Percentiles rank a stretch among this genome's conserved stretches.
These are phyloP conservation scores for Fraxinus velutina DNA, from an alignment of 305 asterid genomes.

Conservation along the genomic window DNA sequence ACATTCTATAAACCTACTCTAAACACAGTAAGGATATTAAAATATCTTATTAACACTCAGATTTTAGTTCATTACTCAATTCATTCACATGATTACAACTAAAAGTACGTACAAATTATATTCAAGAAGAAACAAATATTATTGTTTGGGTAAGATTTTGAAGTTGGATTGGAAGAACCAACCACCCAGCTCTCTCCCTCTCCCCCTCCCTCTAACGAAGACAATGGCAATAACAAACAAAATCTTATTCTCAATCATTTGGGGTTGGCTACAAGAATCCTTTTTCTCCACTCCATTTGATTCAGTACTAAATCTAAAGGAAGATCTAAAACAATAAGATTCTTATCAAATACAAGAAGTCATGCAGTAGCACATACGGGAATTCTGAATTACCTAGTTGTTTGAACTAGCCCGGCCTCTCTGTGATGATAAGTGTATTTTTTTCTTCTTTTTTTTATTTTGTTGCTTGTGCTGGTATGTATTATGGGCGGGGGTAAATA, in stretches of 20 bases:
- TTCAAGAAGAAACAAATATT: neutral
- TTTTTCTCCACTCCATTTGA: neutral
- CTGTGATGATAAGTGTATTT: neutral
- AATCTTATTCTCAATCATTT: neutral
- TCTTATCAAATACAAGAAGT: neutral
- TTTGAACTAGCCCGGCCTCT: neutral
- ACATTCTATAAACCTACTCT: neutral
- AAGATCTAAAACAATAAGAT: neutral
- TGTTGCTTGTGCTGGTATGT: neutral
- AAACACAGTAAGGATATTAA: neutral
- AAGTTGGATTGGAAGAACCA: neutral
- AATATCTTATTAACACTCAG: neutral
- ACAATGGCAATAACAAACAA: neutral
- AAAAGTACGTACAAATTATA: neutral
- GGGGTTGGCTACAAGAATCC: neutral
- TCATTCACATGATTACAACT: neutral
- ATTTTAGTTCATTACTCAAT: neutral
- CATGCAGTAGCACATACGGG: neutral
- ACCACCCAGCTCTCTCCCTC: neutral
- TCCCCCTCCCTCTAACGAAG: neutral
- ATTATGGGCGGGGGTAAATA: neutral
- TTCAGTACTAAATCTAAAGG: neutral
- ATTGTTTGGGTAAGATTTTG: neutral
- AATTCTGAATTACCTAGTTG: neutral
- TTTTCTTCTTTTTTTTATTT: too few relatives aligned